Percentiles rank a stretch among this genome's conserved stretches.
phyloP scores from a whole-genome alignment of 2,329 filamentous ascomycete genomes.

The Fusarium graminum region DNA sequence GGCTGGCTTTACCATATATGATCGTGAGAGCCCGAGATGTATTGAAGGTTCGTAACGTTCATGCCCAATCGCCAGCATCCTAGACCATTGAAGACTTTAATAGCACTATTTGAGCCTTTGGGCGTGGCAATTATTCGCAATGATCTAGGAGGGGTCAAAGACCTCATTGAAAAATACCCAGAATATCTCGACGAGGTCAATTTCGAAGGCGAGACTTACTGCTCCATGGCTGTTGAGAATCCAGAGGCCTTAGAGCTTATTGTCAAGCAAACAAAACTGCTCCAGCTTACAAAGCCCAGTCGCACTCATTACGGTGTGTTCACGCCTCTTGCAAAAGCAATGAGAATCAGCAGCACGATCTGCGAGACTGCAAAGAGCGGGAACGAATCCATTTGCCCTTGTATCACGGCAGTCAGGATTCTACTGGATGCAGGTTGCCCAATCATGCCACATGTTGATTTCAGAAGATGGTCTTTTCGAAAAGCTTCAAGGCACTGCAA shows the following conservation, averaged over 20 bases:
- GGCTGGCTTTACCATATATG: neutral
- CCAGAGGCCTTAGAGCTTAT: neutral
- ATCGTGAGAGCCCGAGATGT: fast-evolving
- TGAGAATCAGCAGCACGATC: neutral
- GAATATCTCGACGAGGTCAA: neutral
- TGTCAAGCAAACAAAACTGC: neutral
- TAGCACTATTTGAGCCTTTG: neutral
- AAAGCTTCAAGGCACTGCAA: conserved; percentile 3
- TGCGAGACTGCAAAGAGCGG: neutral
- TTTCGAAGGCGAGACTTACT: neutral
- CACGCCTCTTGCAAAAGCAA: neutral
- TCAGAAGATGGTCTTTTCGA: fast-evolving
- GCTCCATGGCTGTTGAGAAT: neutral
- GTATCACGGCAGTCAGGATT: neutral
- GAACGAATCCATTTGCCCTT: neutral
- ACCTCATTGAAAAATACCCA: neutral
- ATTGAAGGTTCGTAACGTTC: neutral
- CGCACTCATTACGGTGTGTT: fast-evolving
- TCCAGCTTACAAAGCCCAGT: neutral
- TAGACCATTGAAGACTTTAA: no score
- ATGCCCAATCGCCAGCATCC: no score
- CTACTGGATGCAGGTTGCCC: neutral
- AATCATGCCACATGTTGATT: neutral
- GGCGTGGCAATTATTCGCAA: neutral
- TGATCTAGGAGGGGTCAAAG: neutral